These are phyloP conservation scores for Fusarium praegraminearum DNA, from an alignment of 2,329 filamentous ascomycete genomes.

Conservation along the genomic window DNA sequence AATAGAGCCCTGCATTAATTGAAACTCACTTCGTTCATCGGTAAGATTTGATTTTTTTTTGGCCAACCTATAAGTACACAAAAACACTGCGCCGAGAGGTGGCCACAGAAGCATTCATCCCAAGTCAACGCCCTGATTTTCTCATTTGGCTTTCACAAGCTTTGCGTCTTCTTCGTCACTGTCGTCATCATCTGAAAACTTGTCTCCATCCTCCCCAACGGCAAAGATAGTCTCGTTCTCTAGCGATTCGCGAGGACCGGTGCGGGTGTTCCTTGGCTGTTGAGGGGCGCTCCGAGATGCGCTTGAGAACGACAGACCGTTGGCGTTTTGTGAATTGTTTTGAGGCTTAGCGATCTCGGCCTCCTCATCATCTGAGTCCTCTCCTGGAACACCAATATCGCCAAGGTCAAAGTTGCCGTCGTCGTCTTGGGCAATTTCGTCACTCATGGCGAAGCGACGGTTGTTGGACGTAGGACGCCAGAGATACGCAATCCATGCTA, in stretches of 20 bases:
- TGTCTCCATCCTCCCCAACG: constrained; percentile 85
- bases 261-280: constrained; percentile 42
- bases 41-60: constrained; percentile 27
- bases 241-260: constrained; percentile 65
- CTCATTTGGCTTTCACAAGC: constrained; percentile 62
- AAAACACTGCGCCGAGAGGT: constrained; percentile 22
- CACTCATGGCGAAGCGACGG: constrained; percentile 96
- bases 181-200: constrained; percentile 83
- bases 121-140: constrained; percentile 4
- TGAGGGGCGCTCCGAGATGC: constrained; percentile 43
- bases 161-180: constrained; percentile 65
- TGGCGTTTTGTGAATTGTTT: constrained; percentile 43
- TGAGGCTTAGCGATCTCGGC: constrained; percentile 59
- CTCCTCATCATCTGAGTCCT: constrained; percentile 69
- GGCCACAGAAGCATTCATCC: constrained; percentile 7
- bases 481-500: constrained; percentile 92
- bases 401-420: constrained; percentile 95
- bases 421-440: constrained; percentile 98
- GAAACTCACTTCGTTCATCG: constrained; percentile 39
- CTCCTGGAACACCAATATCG: constrained; percentile 81
- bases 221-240: constrained; percentile 98
- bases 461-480: constrained; percentile 98
- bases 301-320: constrained; percentile 43
- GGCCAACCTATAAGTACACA: constrained; percentile 40
- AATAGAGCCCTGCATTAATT: constrained; percentile 8